Evolutionary conservation across 2,329 filamentous ascomycete species (phyloP), one percentile per base, ranked within the genome.

Genomic region (Colletotrichum lupini): DNA sequence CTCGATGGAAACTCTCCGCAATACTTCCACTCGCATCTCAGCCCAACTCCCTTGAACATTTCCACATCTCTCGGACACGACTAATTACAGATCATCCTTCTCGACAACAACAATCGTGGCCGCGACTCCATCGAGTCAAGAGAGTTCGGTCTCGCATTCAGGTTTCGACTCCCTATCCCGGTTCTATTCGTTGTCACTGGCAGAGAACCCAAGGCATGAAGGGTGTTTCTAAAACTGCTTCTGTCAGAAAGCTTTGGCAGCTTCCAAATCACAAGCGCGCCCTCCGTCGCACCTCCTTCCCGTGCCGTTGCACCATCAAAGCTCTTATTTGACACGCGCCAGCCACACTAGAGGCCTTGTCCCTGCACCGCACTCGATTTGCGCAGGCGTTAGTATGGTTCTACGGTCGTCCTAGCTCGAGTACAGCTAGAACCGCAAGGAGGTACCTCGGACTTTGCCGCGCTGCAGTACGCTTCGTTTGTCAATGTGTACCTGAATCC

Each of bases 241-340:
- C 72, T 67, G 72, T 74, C 68, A 74, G 72, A 71, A 71, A 67
- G 49, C 68, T 74, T 67, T 72, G 72, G 72, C 72, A 72, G 68
- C 72, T 74, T 72, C 62, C 68, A 72, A 71, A 67, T 74, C 61
- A 72, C 61, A 67, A 66, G 49, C 68, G 67, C 68, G 26, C 61
- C 26, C 42, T 49, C 70, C 60, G 55, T 35, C 59, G 55, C 69
- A 63, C 53, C 26, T 35, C 58, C 49, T 69, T 49, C 59, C 53
- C 65, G 59, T 59, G 60, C 67, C 70, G 70, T 65, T 70, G 35
- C 70, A 70, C 59, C 46, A 61, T 65, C 70, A 70, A 65, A 73
- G 60, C 70, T 60, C 46, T 61, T 26, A 49, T 60, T 63, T 70
- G 70, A 70, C 66, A 70, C 60, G 70, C 60, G 55, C 66, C 70